These are phyloP conservation scores for Picea sitchensis DNA, from an alignment of 75 land plant species.

Conservation along the genomic window DNA sequence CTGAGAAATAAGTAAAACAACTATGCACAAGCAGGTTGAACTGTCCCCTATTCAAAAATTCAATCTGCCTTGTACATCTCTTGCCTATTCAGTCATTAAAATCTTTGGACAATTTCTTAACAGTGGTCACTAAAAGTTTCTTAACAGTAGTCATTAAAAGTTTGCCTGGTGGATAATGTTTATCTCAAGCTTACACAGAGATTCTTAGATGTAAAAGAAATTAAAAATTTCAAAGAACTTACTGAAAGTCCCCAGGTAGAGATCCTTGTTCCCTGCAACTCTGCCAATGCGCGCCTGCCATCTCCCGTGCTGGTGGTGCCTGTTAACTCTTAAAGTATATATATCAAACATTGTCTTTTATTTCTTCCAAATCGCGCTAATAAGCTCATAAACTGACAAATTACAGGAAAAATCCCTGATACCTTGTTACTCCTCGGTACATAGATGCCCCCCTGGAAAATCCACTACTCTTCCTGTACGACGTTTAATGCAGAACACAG, in stretches of 20 bases:
- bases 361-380: too few species aligned
- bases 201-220: background rate
- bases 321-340: background rate
- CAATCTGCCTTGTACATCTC: too few species aligned
- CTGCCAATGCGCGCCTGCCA: constrained; percentile 75
- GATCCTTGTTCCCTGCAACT: constrained; percentile 73
- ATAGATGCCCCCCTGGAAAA: constrained; percentile 77
- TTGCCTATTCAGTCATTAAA: too few species aligned
- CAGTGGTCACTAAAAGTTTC: too few species aligned
- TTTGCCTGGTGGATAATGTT: too few species aligned
- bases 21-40: too few species aligned
- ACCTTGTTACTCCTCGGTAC: constrained; percentile 81
- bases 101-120: too few species aligned
- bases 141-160: too few species aligned
- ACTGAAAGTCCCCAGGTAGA: constrained; percentile 74
- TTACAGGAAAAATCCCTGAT: background rate
- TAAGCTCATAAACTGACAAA: background rate
- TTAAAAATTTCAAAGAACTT: constrained; percentile 8
- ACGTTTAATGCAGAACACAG: background rate
- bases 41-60: too few species aligned
- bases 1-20: too few species aligned
- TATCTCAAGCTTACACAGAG: too few species aligned
- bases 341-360: background rate
- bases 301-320: constrained; percentile 72
- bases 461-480: constrained; percentile 64